A percentile compares a stretch with the other conserved stretches of the same genome.
Evolutionary conservation across 129 eudicot species (phyloP).

Genomic region (Scalesia atractyloides): DNA sequence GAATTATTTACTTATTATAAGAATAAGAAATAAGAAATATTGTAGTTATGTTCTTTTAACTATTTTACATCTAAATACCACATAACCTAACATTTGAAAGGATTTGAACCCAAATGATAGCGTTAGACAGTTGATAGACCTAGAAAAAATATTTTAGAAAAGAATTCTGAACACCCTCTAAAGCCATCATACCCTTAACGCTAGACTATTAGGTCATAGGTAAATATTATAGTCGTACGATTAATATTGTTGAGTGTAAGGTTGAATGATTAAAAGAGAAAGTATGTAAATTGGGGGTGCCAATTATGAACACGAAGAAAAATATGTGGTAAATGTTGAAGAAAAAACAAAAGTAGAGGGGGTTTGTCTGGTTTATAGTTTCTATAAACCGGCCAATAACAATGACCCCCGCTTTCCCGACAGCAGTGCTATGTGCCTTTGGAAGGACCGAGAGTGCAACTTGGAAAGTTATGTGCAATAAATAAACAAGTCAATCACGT

Average conservation of each 20-base stretch:
- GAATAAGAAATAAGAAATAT: too few species aligned
- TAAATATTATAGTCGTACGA: background rate
- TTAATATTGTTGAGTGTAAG: background rate
- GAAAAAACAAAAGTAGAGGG: constrained; percentile 5
- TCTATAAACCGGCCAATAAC: constrained; percentile 31
- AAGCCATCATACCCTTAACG: too few species aligned
- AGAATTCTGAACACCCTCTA: too few species aligned
- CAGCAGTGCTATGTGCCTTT: constrained; percentile 44
- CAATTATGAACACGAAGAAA: background rate
- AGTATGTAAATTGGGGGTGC: background rate
- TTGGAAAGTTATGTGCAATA: constrained; percentile 23
- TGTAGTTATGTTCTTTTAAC: too few species aligned
- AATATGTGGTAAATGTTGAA: background rate
- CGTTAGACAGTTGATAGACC: too few species aligned
- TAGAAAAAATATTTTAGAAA: too few species aligned
- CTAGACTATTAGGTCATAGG: too few species aligned
- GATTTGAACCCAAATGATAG: too few species aligned
- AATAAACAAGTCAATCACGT: constrained; percentile 11
- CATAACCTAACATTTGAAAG: too few species aligned
- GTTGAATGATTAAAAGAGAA: background rate
- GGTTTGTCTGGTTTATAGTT: background rate
- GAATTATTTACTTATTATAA: too few species aligned
- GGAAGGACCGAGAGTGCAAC: constrained; percentile 38
- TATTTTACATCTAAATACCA: too few species aligned
- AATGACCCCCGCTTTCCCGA: constrained; percentile 47